Percentiles rank a stretch among this genome's conserved stretches.
phyloP scores from a whole-genome alignment of 257 asterid species.

The Nicotiana knightiana region DNA sequence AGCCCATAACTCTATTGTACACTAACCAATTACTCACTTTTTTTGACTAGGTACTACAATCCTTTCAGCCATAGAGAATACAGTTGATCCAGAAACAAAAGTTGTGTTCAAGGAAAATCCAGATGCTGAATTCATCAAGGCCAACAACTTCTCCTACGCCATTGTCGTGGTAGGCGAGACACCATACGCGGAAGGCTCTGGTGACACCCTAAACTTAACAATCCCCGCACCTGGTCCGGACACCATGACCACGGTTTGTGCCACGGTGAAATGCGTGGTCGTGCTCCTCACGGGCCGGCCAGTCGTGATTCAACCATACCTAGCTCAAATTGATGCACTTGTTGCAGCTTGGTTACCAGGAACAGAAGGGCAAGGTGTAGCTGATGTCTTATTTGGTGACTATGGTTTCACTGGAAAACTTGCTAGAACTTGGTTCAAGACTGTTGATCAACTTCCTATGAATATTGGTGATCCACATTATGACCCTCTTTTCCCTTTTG shows the following conservation, averaged over 20 bases:
- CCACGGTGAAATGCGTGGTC: conserved; percentile 12
- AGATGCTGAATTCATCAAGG: neutral
- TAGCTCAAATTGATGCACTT: conserved; percentile 10
- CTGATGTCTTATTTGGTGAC: conserved; percentile 16
- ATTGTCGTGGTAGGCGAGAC: conserved; percentile 15
- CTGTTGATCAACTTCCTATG: conserved; percentile 19
- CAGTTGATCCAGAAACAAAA: conserved; percentile 11
- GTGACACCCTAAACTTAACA: conserved; percentile 14
- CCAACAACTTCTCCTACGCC: conserved; percentile 9
- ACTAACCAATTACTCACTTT: neutral
- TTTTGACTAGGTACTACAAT: conserved; percentile 7
- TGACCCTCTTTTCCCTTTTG: conserved; percentile 16
- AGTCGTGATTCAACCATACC: conserved; percentile 13
- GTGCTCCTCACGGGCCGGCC: conserved; percentile 15
- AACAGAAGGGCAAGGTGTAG: conserved; percentile 15
- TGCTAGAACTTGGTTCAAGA: conserved; percentile 16
- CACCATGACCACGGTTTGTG: conserved; percentile 7
- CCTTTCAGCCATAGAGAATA: conserved; percentile 10
- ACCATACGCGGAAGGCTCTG: conserved; percentile 5
- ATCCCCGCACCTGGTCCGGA: conserved; percentile 9
- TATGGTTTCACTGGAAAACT: conserved; percentile 13
- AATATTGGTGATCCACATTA: conserved; percentile 18
- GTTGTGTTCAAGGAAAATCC: conserved; percentile 9
- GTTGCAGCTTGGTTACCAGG: conserved; percentile 19
- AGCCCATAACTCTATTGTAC: neutral